Percentiles rank a stretch among this genome's conserved stretches.
phyloP scores from a whole-genome alignment of 1,284 basidiomycete genomes.

The Rhodotorula sp. region DNA sequence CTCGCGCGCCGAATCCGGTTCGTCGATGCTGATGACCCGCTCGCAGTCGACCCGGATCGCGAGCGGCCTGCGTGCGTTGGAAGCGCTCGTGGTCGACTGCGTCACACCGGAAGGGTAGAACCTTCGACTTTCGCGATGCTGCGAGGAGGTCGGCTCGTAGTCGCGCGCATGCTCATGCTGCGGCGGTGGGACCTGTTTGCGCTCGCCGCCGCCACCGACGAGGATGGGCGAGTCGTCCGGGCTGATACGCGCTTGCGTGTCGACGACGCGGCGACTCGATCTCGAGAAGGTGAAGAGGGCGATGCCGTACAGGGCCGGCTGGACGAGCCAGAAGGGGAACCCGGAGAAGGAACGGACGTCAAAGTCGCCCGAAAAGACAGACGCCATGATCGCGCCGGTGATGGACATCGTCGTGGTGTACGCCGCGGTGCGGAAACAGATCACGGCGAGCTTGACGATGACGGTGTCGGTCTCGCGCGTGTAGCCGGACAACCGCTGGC shows the following conservation, averaged over 20 bases:
- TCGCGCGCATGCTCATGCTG: too few relatives aligned
- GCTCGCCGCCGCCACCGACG: background rate
- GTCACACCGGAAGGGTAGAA: too few relatives aligned
- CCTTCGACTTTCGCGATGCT: too few relatives aligned
- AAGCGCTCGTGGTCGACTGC: too few relatives aligned
- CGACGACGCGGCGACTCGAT: slow-evolving; percentile 1
- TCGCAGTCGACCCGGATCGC: background rate
- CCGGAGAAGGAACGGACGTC: background rate
- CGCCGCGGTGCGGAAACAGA: background rate
- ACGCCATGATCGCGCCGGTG: background rate
- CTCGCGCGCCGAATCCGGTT: background rate
- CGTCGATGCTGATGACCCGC: background rate
- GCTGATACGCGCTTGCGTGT: background rate
- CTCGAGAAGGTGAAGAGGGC: background rate
- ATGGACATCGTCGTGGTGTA: background rate
- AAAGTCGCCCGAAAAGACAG: background rate
- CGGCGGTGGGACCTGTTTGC: background rate
- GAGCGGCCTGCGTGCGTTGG: background rate
- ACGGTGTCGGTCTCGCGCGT: background rate
- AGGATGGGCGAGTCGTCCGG: background rate
- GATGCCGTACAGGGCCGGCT: background rate
- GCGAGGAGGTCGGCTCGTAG: too few relatives aligned
- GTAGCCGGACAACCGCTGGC: background rate
- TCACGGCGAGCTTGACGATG: slow-evolving; percentile 2
- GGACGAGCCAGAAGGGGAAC: background rate